A percentile compares a stretch with the other conserved stretches of the same genome.
These are phyloP conservation scores for Fusarium buxicola DNA, from an alignment of 2,329 filamentous ascomycete genomes.

Conservation along the genomic window DNA sequence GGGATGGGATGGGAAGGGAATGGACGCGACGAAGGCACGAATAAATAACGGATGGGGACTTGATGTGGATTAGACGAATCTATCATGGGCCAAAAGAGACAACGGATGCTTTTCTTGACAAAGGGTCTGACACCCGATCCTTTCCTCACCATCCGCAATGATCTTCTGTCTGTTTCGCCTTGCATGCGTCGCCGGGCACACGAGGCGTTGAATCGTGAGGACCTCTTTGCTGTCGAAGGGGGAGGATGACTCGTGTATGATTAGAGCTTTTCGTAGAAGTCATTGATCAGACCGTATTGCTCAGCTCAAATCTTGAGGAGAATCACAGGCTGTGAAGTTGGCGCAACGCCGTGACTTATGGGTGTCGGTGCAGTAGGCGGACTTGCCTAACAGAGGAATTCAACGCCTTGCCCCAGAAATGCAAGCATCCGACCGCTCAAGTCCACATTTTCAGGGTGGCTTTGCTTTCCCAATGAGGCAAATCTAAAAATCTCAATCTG, in stretches of 20 bases:
- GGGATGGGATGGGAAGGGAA: constrained; percentile 36
- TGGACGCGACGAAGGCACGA: constrained; percentile 43
- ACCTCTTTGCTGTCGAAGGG: constrained; percentile 4
- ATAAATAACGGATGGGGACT: constrained; percentile 43
- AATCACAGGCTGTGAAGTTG: background rate
- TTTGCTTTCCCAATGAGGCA: constrained; percentile 28
- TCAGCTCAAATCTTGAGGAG: background rate
- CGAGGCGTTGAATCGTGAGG: constrained; percentile 4
- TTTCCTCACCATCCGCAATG: constrained; percentile 4
- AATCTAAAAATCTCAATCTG: constrained; percentile 14
- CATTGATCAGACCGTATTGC: constrained; percentile 1
- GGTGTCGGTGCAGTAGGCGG: constrained; percentile 5
- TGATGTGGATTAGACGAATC: constrained; percentile 44
- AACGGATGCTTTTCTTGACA: constrained; percentile 40
- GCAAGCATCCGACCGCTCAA: background rate
- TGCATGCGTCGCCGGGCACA: background rate
- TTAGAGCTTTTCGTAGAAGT: constrained; percentile 20
- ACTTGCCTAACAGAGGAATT: constrained; percentile 33
- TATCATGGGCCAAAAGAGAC: constrained; percentile 45
- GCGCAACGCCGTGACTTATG: background rate
- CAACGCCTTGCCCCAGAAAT: constrained; percentile 21
- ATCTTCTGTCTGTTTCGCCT: background rate
- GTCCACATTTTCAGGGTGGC: background rate
- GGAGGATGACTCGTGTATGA: constrained; percentile 22
- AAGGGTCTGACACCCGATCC: constrained; percentile 14